These are phyloP conservation scores for Thuja plicata DNA, from an alignment of 83 land plant species.

Conservation along the genomic window DNA sequence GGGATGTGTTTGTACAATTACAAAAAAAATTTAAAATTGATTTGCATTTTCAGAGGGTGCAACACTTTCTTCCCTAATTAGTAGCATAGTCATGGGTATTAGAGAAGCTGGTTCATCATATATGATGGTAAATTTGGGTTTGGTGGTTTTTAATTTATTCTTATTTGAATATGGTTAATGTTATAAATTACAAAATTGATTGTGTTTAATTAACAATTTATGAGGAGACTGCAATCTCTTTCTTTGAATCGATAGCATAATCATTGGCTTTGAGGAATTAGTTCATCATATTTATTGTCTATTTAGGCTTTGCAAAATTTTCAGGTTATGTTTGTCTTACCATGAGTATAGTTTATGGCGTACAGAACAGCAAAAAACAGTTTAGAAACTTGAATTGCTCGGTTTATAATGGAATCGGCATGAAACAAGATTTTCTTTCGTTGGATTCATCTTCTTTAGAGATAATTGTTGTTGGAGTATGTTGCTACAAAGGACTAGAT, in stretches of 20 bases:
- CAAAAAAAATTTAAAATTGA: background rate
- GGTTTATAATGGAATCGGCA: background rate
- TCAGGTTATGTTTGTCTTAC: background rate
- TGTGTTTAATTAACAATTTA: background rate
- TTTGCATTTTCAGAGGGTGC: background rate
- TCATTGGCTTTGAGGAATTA: background rate
- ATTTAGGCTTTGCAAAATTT: background rate
- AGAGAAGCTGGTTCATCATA: background rate
- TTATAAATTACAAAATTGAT: background rate
- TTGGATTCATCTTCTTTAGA: background rate
- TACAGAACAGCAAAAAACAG: background rate
- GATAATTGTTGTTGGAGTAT: background rate
- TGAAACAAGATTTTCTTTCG: background rate
- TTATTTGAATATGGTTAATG: too few relatives aligned
- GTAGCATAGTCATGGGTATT: background rate
- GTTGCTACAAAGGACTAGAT: too few relatives aligned
- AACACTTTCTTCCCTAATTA: too few relatives aligned
- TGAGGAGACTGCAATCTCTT: background rate
- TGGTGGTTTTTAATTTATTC: background rate
- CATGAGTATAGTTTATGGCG: background rate
- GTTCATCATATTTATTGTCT: background rate
- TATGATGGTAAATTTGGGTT: background rate
- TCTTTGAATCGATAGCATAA: background rate
- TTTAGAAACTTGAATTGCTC: background rate
- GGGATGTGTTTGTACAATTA: background rate